A percentile compares a stretch with the other conserved stretches of the same genome.
Evolutionary conservation across 2,329 filamentous ascomycete species (phyloP).

Genomic region (Davidsoniella virescens): DNA sequence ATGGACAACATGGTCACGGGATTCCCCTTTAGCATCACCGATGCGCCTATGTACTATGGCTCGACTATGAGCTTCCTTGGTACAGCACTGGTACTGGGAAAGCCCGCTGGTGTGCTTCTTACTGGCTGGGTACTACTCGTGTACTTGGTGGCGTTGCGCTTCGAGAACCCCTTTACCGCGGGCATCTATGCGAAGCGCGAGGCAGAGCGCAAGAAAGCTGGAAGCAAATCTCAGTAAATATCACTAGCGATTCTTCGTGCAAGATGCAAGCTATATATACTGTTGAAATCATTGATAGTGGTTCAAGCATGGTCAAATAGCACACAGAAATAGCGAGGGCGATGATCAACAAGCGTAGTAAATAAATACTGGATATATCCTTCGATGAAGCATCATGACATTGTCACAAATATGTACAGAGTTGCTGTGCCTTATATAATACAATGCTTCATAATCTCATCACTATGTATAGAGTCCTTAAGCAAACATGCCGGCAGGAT

Average conservation of each 20-base stretch:
- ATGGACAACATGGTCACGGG: conserved; percentile 90
- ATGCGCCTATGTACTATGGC: conserved; percentile 92
- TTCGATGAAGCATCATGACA: neutral
- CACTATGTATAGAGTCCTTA: conserved; percentile 12
- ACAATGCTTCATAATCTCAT: neutral
- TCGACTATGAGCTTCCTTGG: conserved; percentile 85
- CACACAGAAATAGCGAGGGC: too few relatives aligned
- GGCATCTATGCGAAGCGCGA: conserved; percentile 86
- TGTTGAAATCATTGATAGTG: too few relatives aligned
- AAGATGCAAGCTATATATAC: too few relatives aligned
- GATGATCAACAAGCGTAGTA: too few relatives aligned
- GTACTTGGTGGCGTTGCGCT: conserved; percentile 67
- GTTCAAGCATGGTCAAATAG: too few relatives aligned
- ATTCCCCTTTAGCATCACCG: conserved; percentile 87
- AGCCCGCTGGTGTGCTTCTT: conserved; percentile 69
- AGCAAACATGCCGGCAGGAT: conserved; percentile 33
- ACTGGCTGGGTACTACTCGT: conserved; percentile 58
- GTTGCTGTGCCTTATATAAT: neutral
- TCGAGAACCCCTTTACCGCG: conserved; percentile 87
- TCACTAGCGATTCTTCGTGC: too few relatives aligned
- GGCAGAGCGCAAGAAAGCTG: conserved; percentile 31
- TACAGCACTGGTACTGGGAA: conserved; percentile 67
- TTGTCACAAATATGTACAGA: neutral
- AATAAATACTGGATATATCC: neutral
- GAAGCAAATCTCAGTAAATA: conserved; percentile 22